A percentile compares a stretch with the other conserved stretches of the same genome.
Evolutionary conservation across 148 eudicot genomes (phyloP).

Genomic region (Nyssa sinensis): DNA sequence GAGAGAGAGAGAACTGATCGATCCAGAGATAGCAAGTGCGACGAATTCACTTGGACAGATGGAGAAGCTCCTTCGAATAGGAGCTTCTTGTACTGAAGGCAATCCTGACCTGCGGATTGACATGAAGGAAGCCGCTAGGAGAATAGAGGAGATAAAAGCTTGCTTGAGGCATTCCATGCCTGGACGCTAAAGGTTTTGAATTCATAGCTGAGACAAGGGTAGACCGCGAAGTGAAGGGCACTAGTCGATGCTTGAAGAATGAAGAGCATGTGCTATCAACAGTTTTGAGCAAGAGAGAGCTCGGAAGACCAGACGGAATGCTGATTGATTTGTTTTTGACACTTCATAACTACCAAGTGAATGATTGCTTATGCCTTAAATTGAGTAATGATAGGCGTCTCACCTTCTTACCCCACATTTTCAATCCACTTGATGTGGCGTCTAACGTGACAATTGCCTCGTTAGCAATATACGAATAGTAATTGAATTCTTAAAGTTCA

Average conservation of each 20-base stretch:
- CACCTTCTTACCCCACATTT: too few relatives aligned
- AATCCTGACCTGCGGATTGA: constrained; percentile 47
- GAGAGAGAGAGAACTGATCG: constrained; percentile 51
- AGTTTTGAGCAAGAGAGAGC: too few relatives aligned
- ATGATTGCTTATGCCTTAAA: too few relatives aligned
- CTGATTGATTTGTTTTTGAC: not conserved
- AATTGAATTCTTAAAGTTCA: too few relatives aligned
- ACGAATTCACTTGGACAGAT: constrained; percentile 37
- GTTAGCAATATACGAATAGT: too few relatives aligned
- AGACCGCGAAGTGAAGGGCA: too few relatives aligned
- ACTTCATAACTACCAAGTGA: not conserved
- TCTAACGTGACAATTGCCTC: too few relatives aligned
- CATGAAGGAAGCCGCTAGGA: constrained; percentile 49
- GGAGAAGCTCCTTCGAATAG: constrained; percentile 54
- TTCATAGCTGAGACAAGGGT: too few relatives aligned
- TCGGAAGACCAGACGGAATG: not conserved
- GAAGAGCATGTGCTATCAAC: not conserved
- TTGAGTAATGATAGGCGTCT: too few relatives aligned
- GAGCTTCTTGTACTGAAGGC: constrained; percentile 52
- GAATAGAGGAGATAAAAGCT: constrained; percentile 64
- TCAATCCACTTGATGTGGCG: too few relatives aligned
- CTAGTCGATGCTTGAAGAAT: too few relatives aligned
- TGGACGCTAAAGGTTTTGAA: not conserved
- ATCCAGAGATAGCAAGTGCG: constrained; percentile 55
- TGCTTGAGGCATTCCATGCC: constrained; percentile 19